Conservation (phyloP, 192 early-diverging fungal species). For the Thamnidium elegans region DNA sequence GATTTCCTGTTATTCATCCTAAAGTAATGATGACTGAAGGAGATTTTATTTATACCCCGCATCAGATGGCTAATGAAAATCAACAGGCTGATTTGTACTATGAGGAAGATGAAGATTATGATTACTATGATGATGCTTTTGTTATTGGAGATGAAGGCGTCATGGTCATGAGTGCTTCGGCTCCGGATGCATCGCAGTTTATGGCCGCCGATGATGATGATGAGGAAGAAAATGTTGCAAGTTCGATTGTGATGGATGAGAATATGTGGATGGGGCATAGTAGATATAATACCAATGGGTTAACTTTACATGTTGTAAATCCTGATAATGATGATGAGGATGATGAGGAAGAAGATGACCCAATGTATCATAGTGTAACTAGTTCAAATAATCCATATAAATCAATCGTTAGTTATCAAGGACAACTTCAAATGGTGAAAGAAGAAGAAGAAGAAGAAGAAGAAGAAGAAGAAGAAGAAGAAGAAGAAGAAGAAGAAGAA, state of each 20-base stretch:
- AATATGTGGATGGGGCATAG: conserved; percentile 24
- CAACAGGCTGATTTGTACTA: not conserved
- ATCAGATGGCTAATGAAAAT: conserved; percentile 8
- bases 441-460: conserved; percentile 11
- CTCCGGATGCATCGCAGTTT: conserved; percentile 2
- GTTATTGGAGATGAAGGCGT: conserved; percentile 5
- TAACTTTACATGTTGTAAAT: conserved; percentile 16
- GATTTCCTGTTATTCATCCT: conserved; percentile 25
- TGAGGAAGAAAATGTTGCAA: not conserved
- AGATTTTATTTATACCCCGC: conserved; percentile 36
- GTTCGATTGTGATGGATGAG: conserved; percentile 15
- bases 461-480: not conserved
- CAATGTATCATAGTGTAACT: conserved; percentile 1
- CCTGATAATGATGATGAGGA: not conserved
- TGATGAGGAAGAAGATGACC: not conserved
- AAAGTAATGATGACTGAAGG: conserved; percentile 31
- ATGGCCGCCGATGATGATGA: not conserved
- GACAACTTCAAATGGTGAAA: not conserved
- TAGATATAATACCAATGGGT: conserved; percentile 2
- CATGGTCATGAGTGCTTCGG: conserved; percentile 5
- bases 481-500: not conserved
- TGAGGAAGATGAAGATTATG: conserved; percentile 9
- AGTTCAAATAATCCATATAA: conserved; percentile 15
- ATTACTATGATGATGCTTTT: conserved; percentile 4
- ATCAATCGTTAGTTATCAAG: not conserved